Evolutionary conservation across 306 rosid genomes (phyloP).

Genomic region (Prunus mira): DNA sequence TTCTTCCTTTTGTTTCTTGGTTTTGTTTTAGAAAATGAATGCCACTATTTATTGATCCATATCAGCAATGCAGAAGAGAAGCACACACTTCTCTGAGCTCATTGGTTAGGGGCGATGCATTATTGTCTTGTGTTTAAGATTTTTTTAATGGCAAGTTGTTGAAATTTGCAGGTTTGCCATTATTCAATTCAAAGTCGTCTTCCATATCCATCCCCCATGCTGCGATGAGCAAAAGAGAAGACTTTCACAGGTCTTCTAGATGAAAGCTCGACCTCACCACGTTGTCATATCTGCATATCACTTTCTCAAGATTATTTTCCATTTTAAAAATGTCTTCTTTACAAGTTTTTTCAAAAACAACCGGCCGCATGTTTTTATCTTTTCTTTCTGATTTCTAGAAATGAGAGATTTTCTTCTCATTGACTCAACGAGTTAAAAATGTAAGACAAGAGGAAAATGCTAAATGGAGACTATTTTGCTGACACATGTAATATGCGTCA

Average conservation of each 20-base stretch:
- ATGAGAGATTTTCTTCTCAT: neutral
- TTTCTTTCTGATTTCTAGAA: neutral
- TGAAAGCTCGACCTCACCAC: neutral
- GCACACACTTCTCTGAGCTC: too few species aligned
- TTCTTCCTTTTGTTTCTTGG: too few species aligned
- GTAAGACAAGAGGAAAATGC: neutral
- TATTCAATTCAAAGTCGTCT: neutral
- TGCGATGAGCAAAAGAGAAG: neutral
- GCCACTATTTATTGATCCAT: too few species aligned
- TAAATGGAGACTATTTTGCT: neutral
- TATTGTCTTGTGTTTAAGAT: neutral
- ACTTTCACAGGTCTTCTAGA: neutral
- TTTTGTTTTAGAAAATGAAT: too few species aligned
- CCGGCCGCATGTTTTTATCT: neutral
- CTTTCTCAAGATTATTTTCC: neutral
- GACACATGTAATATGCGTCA: neutral
- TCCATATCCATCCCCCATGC: neutral
- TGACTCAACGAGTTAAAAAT: neutral
- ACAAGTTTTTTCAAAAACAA: neutral
- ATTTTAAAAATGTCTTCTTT: neutral
- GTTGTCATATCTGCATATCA: neutral
- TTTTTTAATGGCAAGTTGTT: neutral
- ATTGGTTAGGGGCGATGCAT: neutral
- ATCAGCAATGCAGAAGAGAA: too few species aligned
- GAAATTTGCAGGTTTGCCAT: neutral